These are phyloP conservation scores for Choiromyces venosus DNA, from an alignment of 495 filamentous ascomycete species.

Conservation along the genomic window DNA sequence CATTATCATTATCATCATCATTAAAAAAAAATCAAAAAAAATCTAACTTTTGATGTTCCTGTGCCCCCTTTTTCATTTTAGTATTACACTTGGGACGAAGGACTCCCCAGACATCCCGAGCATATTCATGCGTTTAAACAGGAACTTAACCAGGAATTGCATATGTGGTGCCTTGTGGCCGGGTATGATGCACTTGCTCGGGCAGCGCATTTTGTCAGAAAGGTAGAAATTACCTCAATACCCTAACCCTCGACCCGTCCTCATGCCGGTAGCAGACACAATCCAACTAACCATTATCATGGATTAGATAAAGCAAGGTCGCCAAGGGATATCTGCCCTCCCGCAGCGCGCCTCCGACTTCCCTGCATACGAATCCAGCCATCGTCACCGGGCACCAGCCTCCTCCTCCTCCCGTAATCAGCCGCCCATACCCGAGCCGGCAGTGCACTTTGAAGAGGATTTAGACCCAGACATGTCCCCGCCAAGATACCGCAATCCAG, in stretches of 20 bases:
- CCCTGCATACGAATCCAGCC: constrained; percentile 17
- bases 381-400: constrained; percentile 7
- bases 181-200: constrained; percentile 13
- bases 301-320: constrained; percentile 22
- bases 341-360: constrained; percentile 19
- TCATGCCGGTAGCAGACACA: background rate
- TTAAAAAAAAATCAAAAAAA: background rate
- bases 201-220: constrained; percentile 19
- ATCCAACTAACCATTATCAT: constrained; percentile 1
- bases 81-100: constrained; percentile 26
- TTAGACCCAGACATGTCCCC: background rate
- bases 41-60: constrained; percentile 6
- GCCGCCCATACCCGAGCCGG: background rate
- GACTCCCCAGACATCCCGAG: constrained; percentile 12
- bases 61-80: constrained; percentile 3
- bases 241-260: background rate
- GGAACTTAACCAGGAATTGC: constrained; percentile 20
- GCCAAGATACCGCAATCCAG: background rate
- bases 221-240: constrained; percentile 10
- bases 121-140: constrained; percentile 30
- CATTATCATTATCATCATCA: too few relatives aligned
- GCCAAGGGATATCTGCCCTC: constrained; percentile 22
- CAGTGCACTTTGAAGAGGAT: background rate
- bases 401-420: constrained; percentile 1
- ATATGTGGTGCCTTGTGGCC: constrained; percentile 26